Percentiles rank a stretch among this genome's conserved stretches.
phyloP scores from a whole-genome alignment of 2,329 filamentous ascomycete species.

The Alternaria alternata region DNA sequence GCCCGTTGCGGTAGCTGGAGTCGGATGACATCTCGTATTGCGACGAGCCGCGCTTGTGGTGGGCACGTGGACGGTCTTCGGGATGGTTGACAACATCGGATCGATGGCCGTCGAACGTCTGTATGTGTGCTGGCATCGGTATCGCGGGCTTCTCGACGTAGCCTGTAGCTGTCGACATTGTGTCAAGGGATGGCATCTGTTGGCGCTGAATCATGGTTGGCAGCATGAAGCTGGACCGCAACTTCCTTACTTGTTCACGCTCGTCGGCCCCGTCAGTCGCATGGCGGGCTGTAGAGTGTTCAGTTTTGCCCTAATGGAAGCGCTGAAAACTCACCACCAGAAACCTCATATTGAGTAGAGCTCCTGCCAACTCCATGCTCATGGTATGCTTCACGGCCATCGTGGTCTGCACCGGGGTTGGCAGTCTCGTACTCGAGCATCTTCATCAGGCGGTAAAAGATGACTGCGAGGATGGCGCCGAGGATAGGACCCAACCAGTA shows the following conservation, averaged over 20 bases:
- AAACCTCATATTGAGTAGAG: not conserved
- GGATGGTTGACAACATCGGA: conserved; percentile 33
- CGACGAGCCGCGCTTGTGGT: conserved; percentile 28
- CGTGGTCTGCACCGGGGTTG: conserved; percentile 58
- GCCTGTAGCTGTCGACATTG: conserved; percentile 6
- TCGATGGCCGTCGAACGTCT: conserved; percentile 39
- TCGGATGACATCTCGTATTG: conserved; percentile 31
- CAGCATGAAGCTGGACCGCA: conserved; percentile 18
- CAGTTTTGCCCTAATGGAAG: conserved; percentile 10
- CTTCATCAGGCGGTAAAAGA: conserved; percentile 61
- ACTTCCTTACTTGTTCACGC: conserved; percentile 26
- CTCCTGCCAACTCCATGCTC: conserved; percentile 8
- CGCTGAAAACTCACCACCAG: not conserved
- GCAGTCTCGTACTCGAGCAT: conserved; percentile 60
- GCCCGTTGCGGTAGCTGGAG: conserved; percentile 36
- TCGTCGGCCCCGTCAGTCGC: conserved; percentile 42
- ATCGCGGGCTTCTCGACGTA: conserved; percentile 19
- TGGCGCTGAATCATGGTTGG: conserved; percentile 9
- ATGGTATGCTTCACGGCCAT: conserved; percentile 52
- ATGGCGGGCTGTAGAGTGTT: conserved; percentile 27
- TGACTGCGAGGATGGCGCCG: conserved; percentile 56
- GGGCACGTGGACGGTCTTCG: conserved; percentile 33
- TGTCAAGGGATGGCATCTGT: conserved; percentile 3
- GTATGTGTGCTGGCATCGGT: conserved; percentile 29
- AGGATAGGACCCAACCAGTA: conserved; percentile 61